phyloP scores from a whole-genome alignment of 345 rosid genomes.

The Hibiscus trionum region DNA sequence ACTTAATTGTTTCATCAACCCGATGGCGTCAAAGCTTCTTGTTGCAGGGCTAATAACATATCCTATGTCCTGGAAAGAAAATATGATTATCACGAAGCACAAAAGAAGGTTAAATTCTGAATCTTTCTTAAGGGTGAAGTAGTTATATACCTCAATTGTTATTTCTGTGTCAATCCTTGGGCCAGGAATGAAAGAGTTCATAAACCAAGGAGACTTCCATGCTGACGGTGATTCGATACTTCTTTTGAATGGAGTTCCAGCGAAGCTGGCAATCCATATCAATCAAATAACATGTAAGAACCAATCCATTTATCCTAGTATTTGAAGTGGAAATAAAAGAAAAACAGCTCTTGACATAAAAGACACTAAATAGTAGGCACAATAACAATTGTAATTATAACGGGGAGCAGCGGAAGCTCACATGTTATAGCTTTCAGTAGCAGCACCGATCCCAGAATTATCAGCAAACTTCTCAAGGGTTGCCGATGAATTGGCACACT shows the following conservation, averaged over 20 bases:
- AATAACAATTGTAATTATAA: background rate
- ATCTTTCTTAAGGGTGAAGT: background rate
- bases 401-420: conserved; percentile 25
- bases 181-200: conserved; percentile 73
- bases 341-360: background rate
- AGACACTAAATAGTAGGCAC: conserved; percentile 1
- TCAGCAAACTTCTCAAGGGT: conserved; percentile 25
- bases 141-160: conserved; percentile 64
- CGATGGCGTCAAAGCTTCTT: conserved; percentile 82
- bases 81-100: background rate
- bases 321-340: background rate
- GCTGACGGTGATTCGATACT: conserved; percentile 92
- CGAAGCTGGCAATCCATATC: conserved; percentile 43
- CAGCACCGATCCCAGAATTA: conserved; percentile 31
- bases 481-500: conserved; percentile 31
- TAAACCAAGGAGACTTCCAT: conserved; percentile 95
- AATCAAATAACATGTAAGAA: conserved; percentile 8
- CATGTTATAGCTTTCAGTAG: conserved; percentile 56
- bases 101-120: background rate
- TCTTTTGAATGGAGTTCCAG: conserved; percentile 80
- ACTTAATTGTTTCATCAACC: conserved; percentile 80
- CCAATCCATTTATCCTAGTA: background rate
- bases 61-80: conserved; percentile 70
- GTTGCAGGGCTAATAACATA: conserved; percentile 83
- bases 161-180: conserved; percentile 80